Evolutionary conservation across 805 yeast species (phyloP).

Genomic region (Wickerhamiella bombiphila): DNA sequence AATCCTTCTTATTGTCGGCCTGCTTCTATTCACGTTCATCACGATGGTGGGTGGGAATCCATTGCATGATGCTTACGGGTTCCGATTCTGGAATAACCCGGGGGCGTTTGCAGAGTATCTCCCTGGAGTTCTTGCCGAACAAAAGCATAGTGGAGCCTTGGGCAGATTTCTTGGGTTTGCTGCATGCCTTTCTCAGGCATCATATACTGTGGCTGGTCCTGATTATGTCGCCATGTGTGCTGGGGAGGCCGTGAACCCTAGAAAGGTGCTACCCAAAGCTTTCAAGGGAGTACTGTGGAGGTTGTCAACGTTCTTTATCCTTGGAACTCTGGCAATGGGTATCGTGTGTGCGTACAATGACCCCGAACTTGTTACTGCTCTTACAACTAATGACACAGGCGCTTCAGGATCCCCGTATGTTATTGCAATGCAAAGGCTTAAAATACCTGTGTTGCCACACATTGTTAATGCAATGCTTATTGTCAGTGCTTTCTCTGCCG

Average conservation of each 20-base stretch:
- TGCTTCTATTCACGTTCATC: constrained; percentile 58
- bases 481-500: constrained; percentile 68
- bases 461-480: constrained; percentile 67
- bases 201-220: constrained; percentile 75
- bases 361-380: constrained; percentile 41
- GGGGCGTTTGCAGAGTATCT: constrained; percentile 42
- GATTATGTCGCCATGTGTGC: constrained; percentile 78
- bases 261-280: constrained; percentile 61
- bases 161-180: constrained; percentile 64
- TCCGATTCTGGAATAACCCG: constrained; percentile 40
- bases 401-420: constrained; percentile 74
- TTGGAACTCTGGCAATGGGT: constrained; percentile 69
- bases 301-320: constrained; percentile 49
- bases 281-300: constrained; percentile 61
- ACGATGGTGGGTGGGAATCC: constrained; percentile 88
- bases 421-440: constrained; percentile 54
- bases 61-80: constrained; percentile 44
- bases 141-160: constrained; percentile 36
- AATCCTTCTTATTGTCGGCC: constrained; percentile 57
- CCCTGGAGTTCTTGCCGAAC: constrained; percentile 28
- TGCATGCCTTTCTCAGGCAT: constrained; percentile 53
- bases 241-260: constrained; percentile 62
- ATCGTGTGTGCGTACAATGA: constrained; percentile 60
- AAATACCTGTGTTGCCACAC: constrained; percentile 54
- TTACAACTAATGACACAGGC: constrained; percentile 50